Percentiles rank a stretch among this genome's conserved stretches.
Conservation (phyloP, 495 filamentous ascomycete species). For the Trichocladium antarcticum region DNA sequence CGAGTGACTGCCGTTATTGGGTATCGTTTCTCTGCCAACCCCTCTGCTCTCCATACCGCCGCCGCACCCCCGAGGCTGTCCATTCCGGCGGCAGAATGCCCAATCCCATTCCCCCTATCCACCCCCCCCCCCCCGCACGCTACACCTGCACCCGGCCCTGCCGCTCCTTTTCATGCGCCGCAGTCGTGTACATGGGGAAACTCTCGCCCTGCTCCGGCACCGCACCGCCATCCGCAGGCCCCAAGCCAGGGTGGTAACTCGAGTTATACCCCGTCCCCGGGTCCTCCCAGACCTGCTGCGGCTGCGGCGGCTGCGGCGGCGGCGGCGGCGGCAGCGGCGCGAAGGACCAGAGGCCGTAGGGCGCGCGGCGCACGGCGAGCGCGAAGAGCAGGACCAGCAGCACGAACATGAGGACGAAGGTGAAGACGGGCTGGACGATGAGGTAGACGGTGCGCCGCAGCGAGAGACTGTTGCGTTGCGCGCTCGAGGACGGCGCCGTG, state of each 20-base stretch:
- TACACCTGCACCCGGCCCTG: not conserved
- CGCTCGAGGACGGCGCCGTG: too few relatives aligned
- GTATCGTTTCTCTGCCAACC: too few relatives aligned
- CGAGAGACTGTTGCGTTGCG: too few relatives aligned
- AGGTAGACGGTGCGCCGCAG: not conserved
- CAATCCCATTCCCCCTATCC: too few relatives aligned
- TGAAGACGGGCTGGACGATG: conserved; percentile 12
- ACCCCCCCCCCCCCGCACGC: too few relatives aligned
- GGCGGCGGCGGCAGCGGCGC: not conserved
- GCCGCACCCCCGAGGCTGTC: not conserved
- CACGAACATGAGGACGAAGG: conserved; percentile 11
- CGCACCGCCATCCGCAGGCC: too few relatives aligned
- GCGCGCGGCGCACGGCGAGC: conserved; percentile 8
- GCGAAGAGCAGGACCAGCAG: conserved; percentile 13
- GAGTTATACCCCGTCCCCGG: too few relatives aligned
- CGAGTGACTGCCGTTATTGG: too few relatives aligned
- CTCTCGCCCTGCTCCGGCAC: too few relatives aligned
- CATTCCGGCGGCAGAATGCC: not conserved
- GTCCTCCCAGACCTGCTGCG: not conserved
- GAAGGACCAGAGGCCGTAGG: conserved; percentile 11
- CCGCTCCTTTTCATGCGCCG: not conserved
- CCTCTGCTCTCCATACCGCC: not conserved
- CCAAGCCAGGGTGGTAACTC: too few relatives aligned
- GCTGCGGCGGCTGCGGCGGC: not conserved
- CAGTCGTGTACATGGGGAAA: too few relatives aligned